Evolutionary conservation across 2,329 filamentous ascomycete genomes (phyloP).

Genomic region (Cercospora sp.): DNA sequence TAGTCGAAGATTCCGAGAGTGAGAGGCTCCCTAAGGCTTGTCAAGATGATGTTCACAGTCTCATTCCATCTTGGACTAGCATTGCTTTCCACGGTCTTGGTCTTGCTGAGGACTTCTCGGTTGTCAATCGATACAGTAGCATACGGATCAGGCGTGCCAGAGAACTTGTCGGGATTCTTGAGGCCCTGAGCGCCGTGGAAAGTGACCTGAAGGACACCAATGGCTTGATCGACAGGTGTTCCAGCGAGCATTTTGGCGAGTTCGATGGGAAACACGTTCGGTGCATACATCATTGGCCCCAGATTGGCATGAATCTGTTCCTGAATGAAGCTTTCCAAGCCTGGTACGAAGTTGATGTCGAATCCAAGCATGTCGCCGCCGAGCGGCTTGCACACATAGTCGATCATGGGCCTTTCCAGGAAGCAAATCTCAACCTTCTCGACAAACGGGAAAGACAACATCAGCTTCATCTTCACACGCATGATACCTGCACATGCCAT

Average conservation of each 20-base stretch:
- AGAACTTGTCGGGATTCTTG: constrained; percentile 93
- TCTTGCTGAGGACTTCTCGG: constrained; percentile 77
- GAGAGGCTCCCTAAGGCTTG: constrained; percentile 82
- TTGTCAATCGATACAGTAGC: constrained; percentile 80
- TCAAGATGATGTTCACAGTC: constrained; percentile 92
- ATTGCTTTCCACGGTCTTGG: constrained; percentile 83
- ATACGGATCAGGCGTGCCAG: constrained; percentile 89
- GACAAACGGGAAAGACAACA: constrained; percentile 92
- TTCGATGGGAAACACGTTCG: constrained; percentile 97
- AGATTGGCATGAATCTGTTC: constrained; percentile 95
- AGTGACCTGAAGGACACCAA: constrained; percentile 88
- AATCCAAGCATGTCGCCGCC: constrained; percentile 95
- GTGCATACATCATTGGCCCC: constrained; percentile 95
- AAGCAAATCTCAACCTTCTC: constrained; percentile 96
- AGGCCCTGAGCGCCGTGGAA: constrained; percentile 88
- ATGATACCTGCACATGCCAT: constrained; percentile 95
- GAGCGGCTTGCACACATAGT: constrained; percentile 97
- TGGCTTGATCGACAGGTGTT: constrained; percentile 89
- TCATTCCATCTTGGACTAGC: constrained; percentile 92
- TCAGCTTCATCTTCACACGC: constrained; percentile 96
- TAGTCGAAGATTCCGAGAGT: constrained; percentile 86
- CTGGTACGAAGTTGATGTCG: constrained; percentile 98
- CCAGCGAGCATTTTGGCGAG: constrained; percentile 98
- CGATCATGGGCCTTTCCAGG: constrained; percentile 81
- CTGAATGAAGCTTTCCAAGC: constrained; percentile 87